Evolutionary conservation across 495 filamentous ascomycete species (phyloP).

Genomic region (Aspergillus funiculosus): DNA sequence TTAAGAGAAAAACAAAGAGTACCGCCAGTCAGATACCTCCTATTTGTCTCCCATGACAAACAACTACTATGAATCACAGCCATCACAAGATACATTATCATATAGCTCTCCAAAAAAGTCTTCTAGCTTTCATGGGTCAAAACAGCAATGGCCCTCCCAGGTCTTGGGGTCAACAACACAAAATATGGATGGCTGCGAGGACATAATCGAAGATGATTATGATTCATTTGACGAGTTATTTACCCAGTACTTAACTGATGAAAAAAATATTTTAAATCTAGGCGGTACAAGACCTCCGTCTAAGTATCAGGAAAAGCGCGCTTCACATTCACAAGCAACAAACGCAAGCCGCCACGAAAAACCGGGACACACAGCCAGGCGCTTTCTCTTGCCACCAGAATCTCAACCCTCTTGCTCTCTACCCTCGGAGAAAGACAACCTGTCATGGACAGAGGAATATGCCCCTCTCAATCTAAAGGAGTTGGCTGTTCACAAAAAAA

Average conservation of each 20-base stretch:
- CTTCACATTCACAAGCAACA: neutral
- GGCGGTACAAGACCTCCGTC: neutral
- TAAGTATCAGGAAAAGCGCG: neutral
- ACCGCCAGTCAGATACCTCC: too few species aligned
- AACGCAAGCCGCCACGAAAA: slow-evolving; percentile 5
- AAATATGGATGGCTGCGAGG: slow-evolving; percentile 30
- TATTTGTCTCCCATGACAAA: too few species aligned
- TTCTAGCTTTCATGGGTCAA: slow-evolving; percentile 23
- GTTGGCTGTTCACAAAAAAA: slow-evolving; percentile 86
- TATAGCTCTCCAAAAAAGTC: slow-evolving; percentile 24
- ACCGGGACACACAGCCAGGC: slow-evolving; percentile 17
- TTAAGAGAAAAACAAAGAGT: too few species aligned
- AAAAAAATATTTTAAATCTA: neutral
- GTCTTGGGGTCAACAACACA: slow-evolving; percentile 13
- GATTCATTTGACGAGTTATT: slow-evolving; percentile 46
- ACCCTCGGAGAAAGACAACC: slow-evolving; percentile 13
- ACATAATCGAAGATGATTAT: slow-evolving; percentile 48
- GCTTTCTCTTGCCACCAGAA: slow-evolving; percentile 23
- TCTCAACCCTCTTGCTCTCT: neutral
- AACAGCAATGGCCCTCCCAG: slow-evolving; percentile 31
- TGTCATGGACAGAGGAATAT: slow-evolving; percentile 85
- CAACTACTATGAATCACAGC: slow-evolving; percentile 1
- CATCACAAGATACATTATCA: slow-evolving; percentile 3
- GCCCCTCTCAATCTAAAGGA: slow-evolving; percentile 68
- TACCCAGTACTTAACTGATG: slow-evolving; percentile 19